A percentile compares a stretch with the other conserved stretches of the same genome.
These are phyloP conservation scores for Apiospora aurea DNA, from an alignment of 2,329 filamentous ascomycete species.

Conservation along the genomic window DNA sequence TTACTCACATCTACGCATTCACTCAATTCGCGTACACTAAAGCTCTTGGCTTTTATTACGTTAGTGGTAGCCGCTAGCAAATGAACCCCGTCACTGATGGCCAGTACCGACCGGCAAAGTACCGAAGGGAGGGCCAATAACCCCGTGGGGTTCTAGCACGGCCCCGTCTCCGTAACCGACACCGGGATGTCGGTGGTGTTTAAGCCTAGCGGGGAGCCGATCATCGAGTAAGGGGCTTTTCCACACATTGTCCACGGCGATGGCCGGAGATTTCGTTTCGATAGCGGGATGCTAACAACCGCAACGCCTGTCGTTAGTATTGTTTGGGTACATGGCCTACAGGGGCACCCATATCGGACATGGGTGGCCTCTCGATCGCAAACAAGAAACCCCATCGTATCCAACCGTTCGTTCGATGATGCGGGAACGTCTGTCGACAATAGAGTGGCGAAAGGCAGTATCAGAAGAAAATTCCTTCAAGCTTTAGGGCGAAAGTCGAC, in stretches of 20 bases:
- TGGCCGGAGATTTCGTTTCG: too few relatives aligned
- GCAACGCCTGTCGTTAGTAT: not conserved
- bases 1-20: too few relatives aligned
- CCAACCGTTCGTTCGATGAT: not conserved
- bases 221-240: not conserved
- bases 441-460: not conserved
- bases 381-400: not conserved
- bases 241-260: too few relatives aligned
- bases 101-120: not conserved
- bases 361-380: not conserved
- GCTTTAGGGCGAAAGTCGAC: not conserved
- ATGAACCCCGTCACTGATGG: not conserved
- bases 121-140: not conserved
- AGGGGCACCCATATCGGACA: constrained; percentile 21
- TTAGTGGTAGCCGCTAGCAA: not conserved
- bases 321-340: constrained; percentile 21
- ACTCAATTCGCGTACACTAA: not conserved
- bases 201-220: not conserved
- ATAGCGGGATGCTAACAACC: not conserved
- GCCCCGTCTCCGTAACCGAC: not conserved
- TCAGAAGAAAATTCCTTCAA: not conserved
- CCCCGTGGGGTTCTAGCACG: not conserved
- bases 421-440: not conserved
- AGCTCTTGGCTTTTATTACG: not conserved
- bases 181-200: not conserved